Conservation (phyloP, 2,329 filamentous ascomycete species). For the Tricladium varicosporioides region DNA sequence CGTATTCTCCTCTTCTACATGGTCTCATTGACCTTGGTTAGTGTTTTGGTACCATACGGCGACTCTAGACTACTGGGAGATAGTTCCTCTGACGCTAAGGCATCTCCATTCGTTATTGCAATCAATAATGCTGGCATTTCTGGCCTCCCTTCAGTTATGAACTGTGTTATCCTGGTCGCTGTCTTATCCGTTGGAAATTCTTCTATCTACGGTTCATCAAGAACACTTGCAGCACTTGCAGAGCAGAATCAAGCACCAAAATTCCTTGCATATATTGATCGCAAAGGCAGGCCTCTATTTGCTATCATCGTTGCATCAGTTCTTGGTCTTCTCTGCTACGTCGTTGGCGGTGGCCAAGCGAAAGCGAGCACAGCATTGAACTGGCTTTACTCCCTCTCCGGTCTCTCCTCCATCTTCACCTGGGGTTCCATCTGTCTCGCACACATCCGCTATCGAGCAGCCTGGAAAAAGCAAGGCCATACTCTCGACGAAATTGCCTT, state of each 20-base stretch:
- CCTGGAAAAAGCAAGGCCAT: conserved; percentile 57
- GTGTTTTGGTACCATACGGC: conserved; percentile 46
- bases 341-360: conserved; percentile 48
- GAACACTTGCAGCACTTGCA: conserved; percentile 57
- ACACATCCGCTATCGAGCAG: conserved; percentile 66
- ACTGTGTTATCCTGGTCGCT: conserved; percentile 56
- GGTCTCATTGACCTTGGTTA: conserved; percentile 49
- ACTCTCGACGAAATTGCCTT: conserved; percentile 65
- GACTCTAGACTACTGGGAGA: conserved; percentile 40
- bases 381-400: conserved; percentile 64
- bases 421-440: conserved; percentile 65
- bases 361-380: conserved; percentile 51
- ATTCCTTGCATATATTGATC: conserved; percentile 56
- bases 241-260: conserved; percentile 58
- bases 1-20: conserved; percentile 53
- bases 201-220: conserved; percentile 56
- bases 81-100: conserved; percentile 35
- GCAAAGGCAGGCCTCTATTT: conserved; percentile 52
- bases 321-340: conserved; percentile 46
- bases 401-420: conserved; percentile 56
- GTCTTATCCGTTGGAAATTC: conserved; percentile 60
- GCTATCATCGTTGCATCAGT: conserved; percentile 40
- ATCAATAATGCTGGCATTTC: conserved; percentile 50
- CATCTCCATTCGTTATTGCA: conserved; percentile 58
- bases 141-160: conserved; percentile 56